These are phyloP conservation scores for Macadamia tetraphylla DNA, from an alignment of 164 flowering plant genomes.

Conservation along the genomic window DNA sequence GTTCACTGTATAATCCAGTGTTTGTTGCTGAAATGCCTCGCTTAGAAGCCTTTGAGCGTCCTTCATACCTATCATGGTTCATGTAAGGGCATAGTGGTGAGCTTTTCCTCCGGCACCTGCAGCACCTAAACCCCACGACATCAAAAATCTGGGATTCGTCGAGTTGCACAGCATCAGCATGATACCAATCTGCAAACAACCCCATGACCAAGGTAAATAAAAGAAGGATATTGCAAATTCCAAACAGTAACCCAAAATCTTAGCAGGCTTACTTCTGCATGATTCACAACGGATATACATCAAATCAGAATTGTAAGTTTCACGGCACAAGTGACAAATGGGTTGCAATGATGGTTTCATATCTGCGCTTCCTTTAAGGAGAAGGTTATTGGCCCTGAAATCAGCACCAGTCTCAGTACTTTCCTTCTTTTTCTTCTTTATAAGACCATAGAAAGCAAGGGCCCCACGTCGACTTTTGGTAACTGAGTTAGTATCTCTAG, in stretches of 20 bases:
- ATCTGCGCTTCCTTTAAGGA: slow-evolving; percentile 36
- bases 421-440: slow-evolving; percentile 55
- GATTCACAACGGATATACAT: slow-evolving; percentile 73
- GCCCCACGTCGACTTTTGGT: slow-evolving; percentile 19
- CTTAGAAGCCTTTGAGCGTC: slow-evolving; percentile 24
- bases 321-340: slow-evolving; percentile 51
- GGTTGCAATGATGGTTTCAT: slow-evolving; percentile 22
- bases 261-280: slow-evolving; percentile 59
- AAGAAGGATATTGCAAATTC: neutral
- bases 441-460: slow-evolving; percentile 41
- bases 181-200: slow-evolving; percentile 75
- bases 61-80: slow-evolving; percentile 23
- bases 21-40: slow-evolving; percentile 20
- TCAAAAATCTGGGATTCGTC: slow-evolving; percentile 58
- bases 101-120: slow-evolving; percentile 71
- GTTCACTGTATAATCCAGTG: slow-evolving; percentile 23
- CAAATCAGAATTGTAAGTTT: slow-evolving; percentile 63
- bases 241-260: neutral
- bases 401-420: slow-evolving; percentile 32
- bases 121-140: slow-evolving; percentile 80
- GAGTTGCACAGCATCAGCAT: slow-evolving; percentile 84
- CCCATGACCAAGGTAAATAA: neutral
- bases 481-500: slow-evolving; percentile 22
- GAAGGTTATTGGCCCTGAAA: slow-evolving; percentile 56
- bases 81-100: slow-evolving; percentile 65